A percentile compares a stretch with the other conserved stretches of the same genome.
Conservation (phyloP, 2,329 filamentous ascomycete genomes). For the Diaporthe longicolla region DNA sequence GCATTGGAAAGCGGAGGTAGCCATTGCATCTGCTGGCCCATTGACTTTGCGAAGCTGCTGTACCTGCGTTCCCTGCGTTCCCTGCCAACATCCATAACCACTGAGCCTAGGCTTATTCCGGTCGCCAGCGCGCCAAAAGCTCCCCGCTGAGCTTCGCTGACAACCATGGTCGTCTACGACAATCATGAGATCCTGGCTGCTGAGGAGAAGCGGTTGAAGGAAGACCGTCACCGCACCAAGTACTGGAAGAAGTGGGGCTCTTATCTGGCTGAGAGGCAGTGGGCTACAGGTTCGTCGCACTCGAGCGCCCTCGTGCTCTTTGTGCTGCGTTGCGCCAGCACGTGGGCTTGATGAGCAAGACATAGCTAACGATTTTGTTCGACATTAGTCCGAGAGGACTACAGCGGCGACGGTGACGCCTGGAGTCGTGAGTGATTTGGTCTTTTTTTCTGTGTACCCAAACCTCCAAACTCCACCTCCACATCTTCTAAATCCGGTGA, state of each 20-base stretch:
- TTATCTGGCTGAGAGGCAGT: slow-evolving; percentile 93
- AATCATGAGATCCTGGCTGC: slow-evolving; percentile 88
- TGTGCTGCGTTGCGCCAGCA: slow-evolving; percentile 39
- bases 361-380: slow-evolving; percentile 41
- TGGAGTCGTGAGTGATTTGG: slow-evolving; percentile 86
- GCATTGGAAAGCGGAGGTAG: slow-evolving; percentile 11
- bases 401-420: slow-evolving; percentile 89
- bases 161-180: slow-evolving; percentile 88
- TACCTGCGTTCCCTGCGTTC: not conserved
- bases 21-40: not conserved
- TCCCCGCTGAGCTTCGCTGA: slow-evolving; percentile 22
- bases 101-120: not conserved
- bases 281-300: slow-evolving; percentile 82
- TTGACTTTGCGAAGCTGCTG: slow-evolving; percentile 13
- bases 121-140: too few species aligned
- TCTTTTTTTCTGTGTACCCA: slow-evolving; percentile 31
- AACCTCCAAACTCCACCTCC: slow-evolving; percentile 38
- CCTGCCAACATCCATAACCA: not conserved
- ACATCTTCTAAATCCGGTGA: slow-evolving; percentile 38
- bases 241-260: slow-evolving; percentile 99
- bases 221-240: slow-evolving; percentile 85
- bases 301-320: slow-evolving; percentile 37
- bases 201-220: slow-evolving; percentile 90
- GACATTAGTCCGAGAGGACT: slow-evolving; percentile 86
- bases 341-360: not conserved